Conservation (phyloP, 805 yeast species). For the Saturnispora zaruensis region DNA sequence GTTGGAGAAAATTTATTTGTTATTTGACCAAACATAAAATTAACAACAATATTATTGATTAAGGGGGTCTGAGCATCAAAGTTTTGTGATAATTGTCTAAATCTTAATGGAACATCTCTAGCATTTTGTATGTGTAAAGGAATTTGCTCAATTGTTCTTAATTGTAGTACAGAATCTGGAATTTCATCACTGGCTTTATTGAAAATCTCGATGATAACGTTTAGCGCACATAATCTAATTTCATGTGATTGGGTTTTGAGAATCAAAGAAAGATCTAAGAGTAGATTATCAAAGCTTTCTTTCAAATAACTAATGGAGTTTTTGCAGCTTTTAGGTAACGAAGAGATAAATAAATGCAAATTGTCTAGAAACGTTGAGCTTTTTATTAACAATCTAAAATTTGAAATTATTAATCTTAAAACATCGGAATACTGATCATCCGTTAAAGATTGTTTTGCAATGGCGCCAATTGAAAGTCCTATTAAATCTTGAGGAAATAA, state of each 20-base stretch:
- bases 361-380: slow-evolving; percentile 35
- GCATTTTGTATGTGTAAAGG: slow-evolving; percentile 63
- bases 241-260: slow-evolving; percentile 42
- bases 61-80: slow-evolving; percentile 21
- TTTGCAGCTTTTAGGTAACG: background rate
- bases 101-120: slow-evolving; percentile 65
- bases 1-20: slow-evolving; percentile 74
- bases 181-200: slow-evolving; percentile 21
- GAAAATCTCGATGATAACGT: slow-evolving; percentile 35
- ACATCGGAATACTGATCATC: slow-evolving; percentile 13
- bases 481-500: slow-evolving; percentile 34
- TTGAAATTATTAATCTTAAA: slow-evolving; percentile 18
- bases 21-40: slow-evolving; percentile 59
- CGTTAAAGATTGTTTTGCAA: slow-evolving; percentile 22
- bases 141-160: slow-evolving; percentile 56
- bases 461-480: slow-evolving; percentile 33
- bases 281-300: slow-evolving; percentile 12
- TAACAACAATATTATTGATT: slow-evolving; percentile 31
- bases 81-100: slow-evolving; percentile 49
- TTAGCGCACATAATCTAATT: slow-evolving; percentile 38
- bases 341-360: slow-evolving; percentile 22
- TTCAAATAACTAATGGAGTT: slow-evolving; percentile 9
- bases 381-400: slow-evolving; percentile 18
- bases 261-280: slow-evolving; percentile 27
- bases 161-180: slow-evolving; percentile 29